phyloP scores from a whole-genome alignment of 352 stramenopile species.

The Aphanomyces astaci region DNA sequence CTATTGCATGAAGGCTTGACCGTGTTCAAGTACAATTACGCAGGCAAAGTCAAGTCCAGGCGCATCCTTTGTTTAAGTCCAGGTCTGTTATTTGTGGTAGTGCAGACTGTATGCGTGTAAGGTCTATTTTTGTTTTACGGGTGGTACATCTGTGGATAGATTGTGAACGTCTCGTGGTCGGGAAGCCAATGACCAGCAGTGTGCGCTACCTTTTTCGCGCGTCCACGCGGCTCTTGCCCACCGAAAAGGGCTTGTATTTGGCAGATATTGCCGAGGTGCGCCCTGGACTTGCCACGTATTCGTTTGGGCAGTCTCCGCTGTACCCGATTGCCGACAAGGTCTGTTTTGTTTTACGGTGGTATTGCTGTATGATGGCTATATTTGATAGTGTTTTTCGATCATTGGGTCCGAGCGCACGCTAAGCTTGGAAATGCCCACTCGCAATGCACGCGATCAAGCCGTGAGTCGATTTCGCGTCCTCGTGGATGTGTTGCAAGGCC shows the following conservation, averaged over 20 bases:
- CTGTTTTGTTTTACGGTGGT: background rate
- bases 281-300: background rate
- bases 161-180: background rate
- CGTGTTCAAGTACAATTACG: slow-evolving; percentile 8
- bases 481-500: slow-evolving; percentile 6
- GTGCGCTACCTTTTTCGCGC: background rate
- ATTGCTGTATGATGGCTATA: background rate
- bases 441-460: background rate
- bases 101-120: background rate
- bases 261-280: slow-evolving; percentile 11
- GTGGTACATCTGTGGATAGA: background rate
- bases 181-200: background rate
- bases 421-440: background rate
- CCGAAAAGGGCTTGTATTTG: slow-evolving; percentile 10
- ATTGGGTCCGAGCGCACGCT: background rate
- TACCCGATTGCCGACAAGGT: background rate
- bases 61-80: background rate
- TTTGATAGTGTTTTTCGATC: slow-evolving; percentile 12
- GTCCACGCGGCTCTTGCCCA: background rate
- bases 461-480: slow-evolving; percentile 4
- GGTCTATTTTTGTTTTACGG: too few relatives aligned
- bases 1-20: slow-evolving; percentile 12
- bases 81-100: background rate
- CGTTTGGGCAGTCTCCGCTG: background rate
- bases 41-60: background rate